A percentile compares a stretch with the other conserved stretches of the same genome.
These are phyloP conservation scores for Cicer judaicum DNA, from an alignment of 306 rosid species.

Conservation along the genomic window DNA sequence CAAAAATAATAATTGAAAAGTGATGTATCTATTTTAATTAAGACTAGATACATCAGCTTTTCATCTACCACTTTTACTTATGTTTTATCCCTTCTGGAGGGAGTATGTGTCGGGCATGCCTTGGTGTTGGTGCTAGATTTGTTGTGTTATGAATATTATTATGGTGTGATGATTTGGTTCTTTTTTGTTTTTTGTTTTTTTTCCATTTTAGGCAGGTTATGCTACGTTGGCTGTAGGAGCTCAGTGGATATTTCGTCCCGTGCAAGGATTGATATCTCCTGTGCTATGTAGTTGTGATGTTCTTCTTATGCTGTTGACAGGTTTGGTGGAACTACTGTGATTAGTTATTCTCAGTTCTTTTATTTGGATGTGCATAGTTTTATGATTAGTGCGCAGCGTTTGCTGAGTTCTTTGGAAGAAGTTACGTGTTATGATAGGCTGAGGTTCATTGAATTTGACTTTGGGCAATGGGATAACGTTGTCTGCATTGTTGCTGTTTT, in stretches of 20 bases:
- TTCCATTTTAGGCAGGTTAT: conserved; percentile 73
- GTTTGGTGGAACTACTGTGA: conserved; percentile 45
- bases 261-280: conserved; percentile 53
- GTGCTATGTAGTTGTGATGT: conserved; percentile 89
- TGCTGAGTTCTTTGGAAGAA: neutral
- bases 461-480: conserved; percentile 13
- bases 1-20: no score
- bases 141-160: neutral
- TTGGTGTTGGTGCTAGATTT: neutral
- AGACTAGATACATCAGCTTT: no score
- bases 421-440: neutral
- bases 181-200: conserved; percentile 12
- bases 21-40: no score
- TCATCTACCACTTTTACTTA: no score
- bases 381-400: conserved; percentile 3
- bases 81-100: no score
- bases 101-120: no score
- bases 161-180: conserved; percentile 20
- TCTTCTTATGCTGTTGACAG: conserved; percentile 80
- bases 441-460: neutral
- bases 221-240: conserved; percentile 74
- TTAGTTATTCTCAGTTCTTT: conserved; percentile 17
- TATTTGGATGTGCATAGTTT: conserved; percentile 29
- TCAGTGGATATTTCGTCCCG: conserved; percentile 73
- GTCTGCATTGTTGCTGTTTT: neutral